Conservation (phyloP, 768 basidiomycete species). For the Gymnopilus junonius region DNA sequence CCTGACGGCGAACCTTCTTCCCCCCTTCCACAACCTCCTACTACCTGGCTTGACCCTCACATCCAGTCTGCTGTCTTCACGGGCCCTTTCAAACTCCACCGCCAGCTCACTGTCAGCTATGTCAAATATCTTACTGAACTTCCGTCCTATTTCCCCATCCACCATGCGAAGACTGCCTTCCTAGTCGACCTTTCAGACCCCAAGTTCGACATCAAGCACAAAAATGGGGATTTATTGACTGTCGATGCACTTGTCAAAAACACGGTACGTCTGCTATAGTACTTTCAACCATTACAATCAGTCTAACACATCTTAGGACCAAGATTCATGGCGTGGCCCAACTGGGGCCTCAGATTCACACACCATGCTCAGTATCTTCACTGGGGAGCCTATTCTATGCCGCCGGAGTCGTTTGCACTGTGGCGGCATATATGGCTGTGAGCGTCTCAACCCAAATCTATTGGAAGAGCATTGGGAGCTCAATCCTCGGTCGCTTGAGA, state of each 20-base stretch:
- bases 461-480: too few species aligned
- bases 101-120: constrained; percentile 13
- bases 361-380: not conserved
- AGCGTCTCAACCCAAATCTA: too few species aligned
- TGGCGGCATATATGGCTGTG: too few species aligned
- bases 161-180: constrained; percentile 9
- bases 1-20: too few species aligned
- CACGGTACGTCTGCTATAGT: constrained; percentile 7
- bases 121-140: constrained; percentile 15
- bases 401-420: not conserved
- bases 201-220: constrained; percentile 16
- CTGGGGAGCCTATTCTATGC: not conserved
- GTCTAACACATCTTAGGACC: not conserved
- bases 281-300: not conserved
- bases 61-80: not conserved
- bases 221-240: constrained; percentile 8
- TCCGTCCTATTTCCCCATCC: constrained; percentile 15
- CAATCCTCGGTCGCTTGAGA: too few species aligned
- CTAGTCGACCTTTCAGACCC: constrained; percentile 18
- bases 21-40: too few species aligned
- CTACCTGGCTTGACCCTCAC: not conserved
- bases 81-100: constrained; percentile 10
- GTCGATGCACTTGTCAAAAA: constrained; percentile 26
- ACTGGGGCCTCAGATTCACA: not conserved
- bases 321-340: not conserved